Evolutionary conservation across 225 moss, liverwort and hornwort species (phyloP).

Genomic region (Pseudisothecium myosuroides): DNA sequence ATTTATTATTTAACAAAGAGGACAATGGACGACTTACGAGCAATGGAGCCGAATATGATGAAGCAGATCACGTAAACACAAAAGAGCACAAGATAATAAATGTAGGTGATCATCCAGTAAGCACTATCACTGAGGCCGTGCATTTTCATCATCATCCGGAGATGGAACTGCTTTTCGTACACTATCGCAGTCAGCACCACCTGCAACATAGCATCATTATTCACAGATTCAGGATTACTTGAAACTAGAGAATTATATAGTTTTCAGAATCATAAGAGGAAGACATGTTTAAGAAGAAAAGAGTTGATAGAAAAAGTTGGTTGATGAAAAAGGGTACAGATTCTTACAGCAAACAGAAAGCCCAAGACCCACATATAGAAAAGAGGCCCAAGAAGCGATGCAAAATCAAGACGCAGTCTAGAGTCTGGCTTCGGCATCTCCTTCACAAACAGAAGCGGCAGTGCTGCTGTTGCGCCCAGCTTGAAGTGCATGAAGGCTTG

Average conservation of each 20-base stretch:
- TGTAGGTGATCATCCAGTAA: conserved; percentile 78
- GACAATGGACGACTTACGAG: conserved; percentile 30
- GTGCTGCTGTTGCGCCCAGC: conserved; percentile 14
- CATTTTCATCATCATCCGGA: conserved; percentile 99
- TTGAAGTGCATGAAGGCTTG: conserved; percentile 70
- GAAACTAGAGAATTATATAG: no score
- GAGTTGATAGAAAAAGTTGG: neutral
- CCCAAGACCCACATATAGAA: conserved; percentile 81
- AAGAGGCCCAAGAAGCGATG: conserved; percentile 69
- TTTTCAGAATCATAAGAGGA: neutral
- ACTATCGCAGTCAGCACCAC: conserved; percentile 55
- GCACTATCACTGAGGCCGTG: conserved; percentile 85
- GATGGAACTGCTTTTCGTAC: conserved; percentile 78
- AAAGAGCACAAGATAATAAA: conserved; percentile 61
- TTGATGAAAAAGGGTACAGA: neutral
- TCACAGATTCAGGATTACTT: neutral
- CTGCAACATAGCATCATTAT: conserved; percentile 1
- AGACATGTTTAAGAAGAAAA: neutral
- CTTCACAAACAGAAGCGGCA: conserved; percentile 64
- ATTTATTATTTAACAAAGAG: neutral
- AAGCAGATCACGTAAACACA: conserved; percentile 56
- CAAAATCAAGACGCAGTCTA: conserved; percentile 42
- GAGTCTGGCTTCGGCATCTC: conserved; percentile 62
- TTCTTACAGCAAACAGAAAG: conserved; percentile 63
- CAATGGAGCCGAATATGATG: conserved; percentile 60